Base-by-base conservation (phyloP, 306 rosid species). In the Senna siamea region DNA sequence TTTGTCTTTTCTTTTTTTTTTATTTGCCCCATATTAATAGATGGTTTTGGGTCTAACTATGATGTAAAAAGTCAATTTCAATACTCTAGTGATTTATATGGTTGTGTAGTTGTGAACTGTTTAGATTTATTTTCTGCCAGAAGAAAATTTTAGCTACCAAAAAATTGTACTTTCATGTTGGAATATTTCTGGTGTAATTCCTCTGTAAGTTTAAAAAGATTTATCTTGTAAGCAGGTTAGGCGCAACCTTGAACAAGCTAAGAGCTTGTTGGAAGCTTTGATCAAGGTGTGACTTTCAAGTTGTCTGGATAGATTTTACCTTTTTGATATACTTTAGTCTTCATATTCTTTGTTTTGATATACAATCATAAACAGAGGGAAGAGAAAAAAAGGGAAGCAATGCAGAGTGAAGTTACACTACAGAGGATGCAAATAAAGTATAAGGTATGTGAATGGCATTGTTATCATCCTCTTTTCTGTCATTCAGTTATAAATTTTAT, bases 231-330 rank as follows among this genome's bases (percentile, higher is more conserved):
- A 66, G 67, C 86, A 93, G 98, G 98, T 93, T 52, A 85, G 98
- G 84, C 98, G 98, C 85, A 93, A 93, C 87, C 92, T 93, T 65
- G 97, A 93, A 74, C 98, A 93, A 86, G 98, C 98, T 34, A 93
- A 93, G 89, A 89, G 92, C 80, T 80, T 93, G 66, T 67, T 90
- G 80, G 97, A 93, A 69, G 87, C 98, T 72, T 80, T 93, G 82
- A 93, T 93, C 70, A 90, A 90, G 98, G 98, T 93, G 20, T 41
- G 75, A 76, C 66, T 75, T 77, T 44, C 58, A 73, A 48, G 61
- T 23, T 30, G 62, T 51, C 44, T 26, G 15, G 11, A 44, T 66
- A 66, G 77, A 23, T 54, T 40, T 62, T 78, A 2, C 72, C 14
- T 17, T 56, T 44, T 70, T 44, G 15, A 15, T 66, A 74, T 73